phyloP scores from a whole-genome alignment of 1,284 basidiomycete genomes.

The Acaromyces ingoldii region DNA sequence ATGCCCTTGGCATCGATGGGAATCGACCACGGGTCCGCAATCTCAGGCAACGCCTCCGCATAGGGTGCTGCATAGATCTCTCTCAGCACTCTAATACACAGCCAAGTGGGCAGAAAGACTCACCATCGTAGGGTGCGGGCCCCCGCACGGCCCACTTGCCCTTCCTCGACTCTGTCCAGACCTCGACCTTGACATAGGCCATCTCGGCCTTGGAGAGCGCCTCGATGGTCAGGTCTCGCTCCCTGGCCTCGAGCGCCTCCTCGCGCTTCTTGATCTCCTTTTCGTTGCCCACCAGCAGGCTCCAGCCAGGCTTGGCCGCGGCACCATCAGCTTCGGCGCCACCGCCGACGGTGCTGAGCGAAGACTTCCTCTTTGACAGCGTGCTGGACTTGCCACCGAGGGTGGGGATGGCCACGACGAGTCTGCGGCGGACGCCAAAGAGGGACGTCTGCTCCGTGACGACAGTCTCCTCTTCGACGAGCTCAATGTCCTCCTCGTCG shows the following conservation, averaged over 20 bases:
- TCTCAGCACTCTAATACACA: neutral
- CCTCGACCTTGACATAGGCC: constrained; percentile 10
- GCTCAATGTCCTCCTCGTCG: constrained; percentile 4
- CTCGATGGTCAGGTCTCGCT: constrained; percentile 19
- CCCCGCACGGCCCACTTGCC: constrained; percentile 15
- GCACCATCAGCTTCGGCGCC: neutral
- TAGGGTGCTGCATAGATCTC: neutral
- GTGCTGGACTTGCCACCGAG: constrained; percentile 1
- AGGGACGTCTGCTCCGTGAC: constrained; percentile 6
- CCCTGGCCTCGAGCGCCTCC: constrained; percentile 14
- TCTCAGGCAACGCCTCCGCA: constrained; percentile 6
- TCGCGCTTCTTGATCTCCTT: constrained; percentile 12
- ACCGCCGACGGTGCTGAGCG: neutral
- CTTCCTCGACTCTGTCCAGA: constrained; percentile 19
- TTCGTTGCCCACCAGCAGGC: neutral
- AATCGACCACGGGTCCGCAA: constrained; percentile 16
- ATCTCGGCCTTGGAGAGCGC: constrained; percentile 13
- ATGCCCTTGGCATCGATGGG: constrained; percentile 21
- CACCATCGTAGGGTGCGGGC: constrained; percentile 10
- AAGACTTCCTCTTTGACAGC: neutral
- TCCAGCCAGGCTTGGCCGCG: neutral
- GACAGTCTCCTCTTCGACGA: neutral
- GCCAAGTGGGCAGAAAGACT: neutral
- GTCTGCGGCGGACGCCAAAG: constrained; percentile 11
- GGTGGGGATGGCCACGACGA: constrained; percentile 9